Evolutionary conservation across 1,139 yeast genomes (phyloP).

Genomic region (Tardiomyces depauwii): DNA sequence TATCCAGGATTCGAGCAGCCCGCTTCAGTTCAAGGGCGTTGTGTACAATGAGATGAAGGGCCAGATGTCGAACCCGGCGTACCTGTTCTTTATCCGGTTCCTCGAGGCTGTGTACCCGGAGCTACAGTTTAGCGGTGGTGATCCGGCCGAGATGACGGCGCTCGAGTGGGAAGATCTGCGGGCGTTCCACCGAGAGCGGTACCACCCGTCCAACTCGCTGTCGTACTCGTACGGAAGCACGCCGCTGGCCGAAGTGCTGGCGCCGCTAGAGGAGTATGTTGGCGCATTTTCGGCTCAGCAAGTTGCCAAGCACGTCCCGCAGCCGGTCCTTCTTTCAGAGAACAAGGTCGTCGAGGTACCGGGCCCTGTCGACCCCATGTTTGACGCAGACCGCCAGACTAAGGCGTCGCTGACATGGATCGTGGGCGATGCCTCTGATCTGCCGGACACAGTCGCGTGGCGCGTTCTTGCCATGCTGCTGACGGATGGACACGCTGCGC

Average conservation of each 20-base stretch:
- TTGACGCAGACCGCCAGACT: conserved; percentile 57
- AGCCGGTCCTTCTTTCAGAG: conserved; percentile 35
- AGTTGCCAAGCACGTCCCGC: conserved; percentile 21
- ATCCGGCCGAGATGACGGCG: conserved; percentile 69
- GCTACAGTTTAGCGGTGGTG: conserved; percentile 88
- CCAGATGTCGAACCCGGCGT: conserved; percentile 81
- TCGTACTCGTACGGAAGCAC: conserved; percentile 83
- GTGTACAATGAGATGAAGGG: conserved; percentile 99
- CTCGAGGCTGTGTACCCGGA: conserved; percentile 81
- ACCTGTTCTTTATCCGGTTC: conserved; percentile 73
- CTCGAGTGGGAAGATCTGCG: conserved; percentile 63
- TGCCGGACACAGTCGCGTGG: conserved; percentile 62
- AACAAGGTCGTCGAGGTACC: conserved; percentile 29
- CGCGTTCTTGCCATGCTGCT: conserved; percentile 61
- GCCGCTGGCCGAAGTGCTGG: conserved; percentile 51
- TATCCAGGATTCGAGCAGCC: conserved; percentile 42
- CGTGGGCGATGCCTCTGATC: conserved; percentile 62
- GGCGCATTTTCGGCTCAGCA: conserved; percentile 22
- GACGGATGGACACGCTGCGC: conserved; percentile 88
- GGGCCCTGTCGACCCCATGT: conserved; percentile 83
- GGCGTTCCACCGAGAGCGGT: conserved; percentile 60
- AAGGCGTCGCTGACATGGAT: conserved; percentile 84
- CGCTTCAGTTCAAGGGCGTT: conserved; percentile 79
- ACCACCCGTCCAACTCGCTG: conserved; percentile 84
- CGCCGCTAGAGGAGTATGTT: conserved; percentile 42